Base-by-base conservation (phyloP, 345 rosid species). In the Dovyalis caffra region DNA sequence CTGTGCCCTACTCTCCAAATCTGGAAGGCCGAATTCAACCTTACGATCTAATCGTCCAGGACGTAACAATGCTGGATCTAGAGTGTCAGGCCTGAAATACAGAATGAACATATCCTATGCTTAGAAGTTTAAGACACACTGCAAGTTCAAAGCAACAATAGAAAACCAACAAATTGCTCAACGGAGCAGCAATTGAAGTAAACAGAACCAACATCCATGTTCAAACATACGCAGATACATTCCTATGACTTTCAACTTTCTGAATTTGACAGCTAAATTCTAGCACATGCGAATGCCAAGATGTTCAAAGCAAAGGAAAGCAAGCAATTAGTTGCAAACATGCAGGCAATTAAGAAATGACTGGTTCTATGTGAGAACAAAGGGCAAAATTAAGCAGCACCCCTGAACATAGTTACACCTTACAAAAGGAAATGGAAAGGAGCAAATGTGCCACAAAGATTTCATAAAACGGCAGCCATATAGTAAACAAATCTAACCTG, bases 21-120 rank as follows among this genome's bases (percentile, higher is more conserved):
- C 97, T 75, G 97, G 99, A 31, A 95, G 92, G 16, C 97, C 98
- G 64, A 94, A 94, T 86, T 94, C 98, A 64, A 94, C 92, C 83
- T 94, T 94, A 64, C 98, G 96, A 76, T 92, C 98, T 68, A 94
- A 80, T 65, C 97, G 80, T 62, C 97, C 98, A 29, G 98, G 98
- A 81, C 98, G 97, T 78, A 94, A 40, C n/a, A 94, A 81, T 56
- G 98, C 98, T 26, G 98, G 98, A 83, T 94, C 98, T 4, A 94
- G 78, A 0, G 98, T 94, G 72, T 94, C 98, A 58, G 98, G 97
- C 84, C 98, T 94, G 87, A 16, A 26, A 12, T 6, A 67, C 16
- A 66, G 14, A 34, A 31, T 38, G 2, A 10, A 45, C 15, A 26
- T 8, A 16, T 18, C 47, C 3, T 43, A 43, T 43, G 47, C 47